Base-by-base conservation (phyloP, 495 filamentous ascomycete species). In the Clohesyomyces aquaticus region DNA sequence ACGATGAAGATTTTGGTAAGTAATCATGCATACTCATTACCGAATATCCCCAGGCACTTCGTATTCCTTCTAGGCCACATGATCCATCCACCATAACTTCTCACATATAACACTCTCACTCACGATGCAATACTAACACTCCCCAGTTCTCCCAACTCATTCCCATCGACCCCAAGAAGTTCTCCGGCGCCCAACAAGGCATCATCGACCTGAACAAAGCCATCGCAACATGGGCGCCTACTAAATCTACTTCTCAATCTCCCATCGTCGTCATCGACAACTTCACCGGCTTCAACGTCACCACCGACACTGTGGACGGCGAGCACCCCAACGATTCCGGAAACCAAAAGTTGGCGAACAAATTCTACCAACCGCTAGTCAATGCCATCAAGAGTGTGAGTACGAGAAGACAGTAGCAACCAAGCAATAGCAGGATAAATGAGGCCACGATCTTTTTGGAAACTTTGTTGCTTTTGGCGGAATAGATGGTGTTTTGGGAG, bases 311-410 rank as follows among this genome's bases (percentile, higher is more conserved):
- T 0, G 26, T n/a, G 9, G 66, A 68, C 19, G 66, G 66, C 27
- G 60, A 59, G 55, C 66, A 68, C 27, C 59, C 66, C 41, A 68
- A 68, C 46, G 61, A 41, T 3, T 25, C 12, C 2, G 66, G 66
- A 1, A 52, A 59, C 29, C 23, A 29, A n/a, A 59, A 64, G 46
- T 45, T 68, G 1, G 53, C 66, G 4, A 27, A 47, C 10, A 60
- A 55, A 29, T 68, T 59, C 45, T 65, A 19, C 26, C 16, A 22
- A 2, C 54, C 54, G 14, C 41, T 56, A 25, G 41, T 19, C 16
- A 23, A 41, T 35, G 65, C 56, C n/a, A 59, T 68, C 41, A 58
- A 47, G 60, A 28, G 59, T 45, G 65, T 63, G 29, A 59, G 47
- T 66, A 3, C 14, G 14, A 38, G 12, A 16, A 55, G 4, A 28